Evolutionary conservation across 2,329 filamentous ascomycete genomes (phyloP).

Genomic region (Aspergillus sojae): DNA sequence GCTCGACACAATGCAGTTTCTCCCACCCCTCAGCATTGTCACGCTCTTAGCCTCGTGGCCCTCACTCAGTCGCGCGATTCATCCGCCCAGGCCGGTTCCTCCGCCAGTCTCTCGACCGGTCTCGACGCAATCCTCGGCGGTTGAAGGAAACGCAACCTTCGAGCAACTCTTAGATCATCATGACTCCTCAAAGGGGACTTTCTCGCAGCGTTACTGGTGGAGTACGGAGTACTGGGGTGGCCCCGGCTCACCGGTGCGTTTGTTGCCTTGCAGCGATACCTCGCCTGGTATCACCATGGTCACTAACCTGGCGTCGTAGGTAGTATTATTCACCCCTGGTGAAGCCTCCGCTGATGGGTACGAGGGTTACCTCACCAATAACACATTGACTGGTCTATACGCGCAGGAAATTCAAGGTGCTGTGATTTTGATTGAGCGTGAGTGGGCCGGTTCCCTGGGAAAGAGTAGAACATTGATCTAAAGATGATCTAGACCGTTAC

Average conservation of each 20-base stretch:
- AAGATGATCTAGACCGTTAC: slow-evolving; percentile 52
- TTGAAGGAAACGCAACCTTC: slow-evolving; percentile 41
- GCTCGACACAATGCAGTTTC: neutral
- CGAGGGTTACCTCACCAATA: slow-evolving; percentile 54
- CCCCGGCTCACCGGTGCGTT: slow-evolving; percentile 55
- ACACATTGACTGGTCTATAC: slow-evolving; percentile 52
- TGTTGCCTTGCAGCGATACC: slow-evolving; percentile 4
- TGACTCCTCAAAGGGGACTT: slow-evolving; percentile 58
- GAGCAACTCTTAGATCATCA: slow-evolving; percentile 63
- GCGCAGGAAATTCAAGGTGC: slow-evolving; percentile 58
- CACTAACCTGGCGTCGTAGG: slow-evolving; percentile 26
- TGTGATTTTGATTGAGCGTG: slow-evolving; percentile 58
- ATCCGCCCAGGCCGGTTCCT: neutral
- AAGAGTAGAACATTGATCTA: neutral
- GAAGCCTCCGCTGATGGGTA: slow-evolving; percentile 54
- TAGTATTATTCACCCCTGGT: slow-evolving; percentile 57
- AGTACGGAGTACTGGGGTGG: slow-evolving; percentile 56
- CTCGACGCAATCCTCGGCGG: neutral
- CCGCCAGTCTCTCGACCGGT: neutral
- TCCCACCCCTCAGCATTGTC: neutral
- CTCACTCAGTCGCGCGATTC: neutral
- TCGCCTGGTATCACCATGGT: neutral
- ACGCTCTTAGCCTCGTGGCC: neutral
- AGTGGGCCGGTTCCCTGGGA: slow-evolving; percentile 15
- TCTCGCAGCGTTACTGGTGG: slow-evolving; percentile 58